phyloP scores from a whole-genome alignment of 2,329 filamentous ascomycete species.

The Ophioceras dolichostomum region DNA sequence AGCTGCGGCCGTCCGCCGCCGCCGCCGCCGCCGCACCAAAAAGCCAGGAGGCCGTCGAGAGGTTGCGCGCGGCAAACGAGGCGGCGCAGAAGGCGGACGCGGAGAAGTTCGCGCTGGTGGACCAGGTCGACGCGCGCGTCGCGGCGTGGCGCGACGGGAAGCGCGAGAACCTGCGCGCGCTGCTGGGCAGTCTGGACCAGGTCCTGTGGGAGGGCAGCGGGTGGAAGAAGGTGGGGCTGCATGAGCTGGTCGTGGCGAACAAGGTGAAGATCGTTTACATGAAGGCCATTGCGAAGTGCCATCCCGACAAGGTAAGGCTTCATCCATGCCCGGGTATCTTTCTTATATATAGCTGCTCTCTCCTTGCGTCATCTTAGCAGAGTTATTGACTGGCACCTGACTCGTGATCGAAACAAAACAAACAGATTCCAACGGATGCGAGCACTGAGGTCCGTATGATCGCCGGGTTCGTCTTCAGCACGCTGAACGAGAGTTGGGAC shows the following conservation, averaged over 20 bases:
- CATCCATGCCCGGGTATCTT: background rate
- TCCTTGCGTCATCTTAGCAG: no score
- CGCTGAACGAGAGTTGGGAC: conserved; percentile 62
- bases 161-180: conserved; percentile 77
- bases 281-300: conserved; percentile 97
- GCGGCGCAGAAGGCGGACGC: conserved; percentile 80
- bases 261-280: conserved; percentile 98
- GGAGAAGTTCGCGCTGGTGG: conserved; percentile 81
- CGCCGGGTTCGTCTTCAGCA: conserved; percentile 52
- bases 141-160: conserved; percentile 81
- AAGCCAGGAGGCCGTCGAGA: conserved; percentile 65
- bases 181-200: conserved; percentile 74
- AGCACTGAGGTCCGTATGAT: conserved; percentile 54
- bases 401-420: no score
- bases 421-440: conserved; percentile 51
- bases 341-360: background rate
- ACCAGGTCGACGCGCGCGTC: conserved; percentile 72
- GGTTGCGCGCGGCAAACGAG: conserved; percentile 71
- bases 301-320: conserved; percentile 84
- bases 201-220: conserved; percentile 87
- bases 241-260: conserved; percentile 81
- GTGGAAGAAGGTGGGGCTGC: conserved; percentile 95
- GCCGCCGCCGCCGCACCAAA: conserved; percentile 22
- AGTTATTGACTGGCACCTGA: no score
- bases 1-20: conserved; percentile 24